Conservation (phyloP, 1,139 yeast genomes). For the Lodderomyces pseudojiufengensis region DNA sequence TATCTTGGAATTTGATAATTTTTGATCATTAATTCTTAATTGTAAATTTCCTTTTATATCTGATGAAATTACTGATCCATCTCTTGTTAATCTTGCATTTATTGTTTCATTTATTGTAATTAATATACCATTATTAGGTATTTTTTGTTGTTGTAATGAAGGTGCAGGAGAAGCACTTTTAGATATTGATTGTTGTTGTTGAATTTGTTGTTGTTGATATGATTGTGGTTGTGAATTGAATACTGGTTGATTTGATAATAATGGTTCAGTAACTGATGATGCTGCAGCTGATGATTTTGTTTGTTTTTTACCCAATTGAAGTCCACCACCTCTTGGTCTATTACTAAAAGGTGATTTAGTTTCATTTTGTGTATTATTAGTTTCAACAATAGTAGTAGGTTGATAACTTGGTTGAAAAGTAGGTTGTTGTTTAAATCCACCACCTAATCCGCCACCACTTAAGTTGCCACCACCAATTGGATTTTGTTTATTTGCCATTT, state of each 20-base stretch:
- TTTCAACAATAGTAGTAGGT: conserved; percentile 28
- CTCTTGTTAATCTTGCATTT: conserved; percentile 75
- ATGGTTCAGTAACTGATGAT: conserved; percentile 12
- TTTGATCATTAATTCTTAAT: conserved; percentile 74
- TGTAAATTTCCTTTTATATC: conserved; percentile 92
- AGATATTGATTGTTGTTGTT: conserved; percentile 9
- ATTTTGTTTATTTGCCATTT: conserved; percentile 57
- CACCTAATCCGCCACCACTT: conserved; percentile 13
- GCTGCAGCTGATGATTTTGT: conserved; percentile 1
- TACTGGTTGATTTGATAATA: conserved; percentile 39
- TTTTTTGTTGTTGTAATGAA: conserved; percentile 23
- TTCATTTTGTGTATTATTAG: conserved; percentile 10
- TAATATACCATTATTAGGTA: conserved; percentile 71
- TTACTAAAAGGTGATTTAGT: conserved; percentile 11
- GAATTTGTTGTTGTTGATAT: conserved; percentile 1
- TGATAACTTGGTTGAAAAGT: conserved; percentile 34
- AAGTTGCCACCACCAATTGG: conserved; percentile 7
- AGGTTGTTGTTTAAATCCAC: conserved; percentile 21
- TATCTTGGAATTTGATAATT: conserved; percentile 63
- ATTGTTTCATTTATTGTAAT: conserved; percentile 75
- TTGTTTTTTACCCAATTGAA: conserved; percentile 74
- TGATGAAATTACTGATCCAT: conserved; percentile 69
- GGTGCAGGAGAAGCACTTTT: conserved; percentile 26
- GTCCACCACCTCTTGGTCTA: conserved; percentile 58
- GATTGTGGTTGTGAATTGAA: conserved; percentile 19